Evolutionary conservation across 169 alveolate genomes (phyloP), one percentile per base, ranked within the genome.

Genomic region (Perkinsus olseni): DNA sequence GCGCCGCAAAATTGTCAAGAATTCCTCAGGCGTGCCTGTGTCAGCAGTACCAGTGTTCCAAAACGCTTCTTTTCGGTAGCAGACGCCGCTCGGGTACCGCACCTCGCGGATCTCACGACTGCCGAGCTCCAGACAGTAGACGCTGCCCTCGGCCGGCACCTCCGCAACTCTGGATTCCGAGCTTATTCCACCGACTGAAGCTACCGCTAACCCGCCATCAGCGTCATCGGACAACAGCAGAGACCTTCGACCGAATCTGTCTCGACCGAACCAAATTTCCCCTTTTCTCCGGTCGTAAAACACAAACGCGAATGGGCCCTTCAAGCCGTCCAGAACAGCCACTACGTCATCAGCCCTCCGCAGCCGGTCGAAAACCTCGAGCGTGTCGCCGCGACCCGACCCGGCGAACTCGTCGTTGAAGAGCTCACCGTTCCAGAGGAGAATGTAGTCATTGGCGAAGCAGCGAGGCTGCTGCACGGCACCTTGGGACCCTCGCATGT

Each of bases 291-390:
- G 39, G 34, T 62, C 48, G 82, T 31, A 91, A 45, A n/a, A 51
- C 28, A 91, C 74, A 38, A 91, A 91, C 74, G 93, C 93, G 50
- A 91, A 91, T 11, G 93, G 93, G 0, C 93, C 93, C 20, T 91
- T 36, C 13, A 91, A 28, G 0, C 82, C n/a, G 0, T 45, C 82
- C 93, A 91, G n/a, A 39, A 40, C 82, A 4, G 31, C 31, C 36
- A 28, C 8, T 24, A 24, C 36, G 0, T 62, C 82, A 4, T 62
- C 82, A 28, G 37, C 1, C 31, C 36, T 24, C 36, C 82, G 1
- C 37, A 62, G 82, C 82, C 82, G 13, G 31, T 28, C 37, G 17
- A 62, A 62, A 21, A 62, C 82, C 82, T 62, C 82, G 1, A 62
- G 0, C 1, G 82, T 62, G 82, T 62, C 82, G 34, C 82, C 17